These are phyloP conservation scores for Pichia membranifaciens DNA, from an alignment of 805 yeast species.

Conservation along the genomic window DNA sequence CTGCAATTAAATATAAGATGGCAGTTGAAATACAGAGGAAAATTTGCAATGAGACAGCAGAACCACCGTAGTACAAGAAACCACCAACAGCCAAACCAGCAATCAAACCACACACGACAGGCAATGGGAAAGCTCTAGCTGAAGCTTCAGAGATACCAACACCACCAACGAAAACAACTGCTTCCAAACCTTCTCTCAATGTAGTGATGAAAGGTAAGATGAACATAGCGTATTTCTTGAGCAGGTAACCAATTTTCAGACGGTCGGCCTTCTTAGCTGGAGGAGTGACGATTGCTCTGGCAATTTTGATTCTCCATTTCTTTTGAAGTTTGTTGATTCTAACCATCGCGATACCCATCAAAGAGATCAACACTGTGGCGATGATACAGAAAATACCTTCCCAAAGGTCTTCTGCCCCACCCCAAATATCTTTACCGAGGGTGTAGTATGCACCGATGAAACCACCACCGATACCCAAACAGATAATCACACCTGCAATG, in stretches of 20 bases:
- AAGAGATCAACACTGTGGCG: conserved; percentile 81
- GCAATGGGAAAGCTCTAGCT: conserved; percentile 73
- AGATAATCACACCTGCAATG: conserved; percentile 61
- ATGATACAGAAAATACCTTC: conserved; percentile 91
- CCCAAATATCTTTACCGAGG: conserved; percentile 77
- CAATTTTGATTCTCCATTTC: conserved; percentile 95
- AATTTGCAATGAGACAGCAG: conserved; percentile 71
- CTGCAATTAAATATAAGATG: conserved; percentile 80
- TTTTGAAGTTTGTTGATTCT: conserved; percentile 94
- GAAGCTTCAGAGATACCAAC: conserved; percentile 58
- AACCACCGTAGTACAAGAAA: conserved; percentile 74
- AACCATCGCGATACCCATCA: conserved; percentile 96
- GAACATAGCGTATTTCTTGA: conserved; percentile 81
- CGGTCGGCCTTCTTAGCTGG: conserved; percentile 47
- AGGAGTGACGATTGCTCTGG: conserved; percentile 64
- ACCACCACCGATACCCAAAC: conserved; percentile 84
- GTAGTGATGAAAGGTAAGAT: conserved; percentile 85
- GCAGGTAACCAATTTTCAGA: conserved; percentile 47
- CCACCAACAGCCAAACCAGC: conserved; percentile 74
- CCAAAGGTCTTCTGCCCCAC: conserved; percentile 88
- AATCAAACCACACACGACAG: conserved; percentile 81
- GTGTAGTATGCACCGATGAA: conserved; percentile 92
- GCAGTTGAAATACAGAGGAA: conserved; percentile 86
- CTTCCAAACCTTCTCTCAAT: conserved; percentile 95
- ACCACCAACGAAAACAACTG: conserved; percentile 94